Percentiles rank a stretch among this genome's conserved stretches.
These are phyloP conservation scores for Immersiella caudata DNA, from an alignment of 495 filamentous ascomycete species.

Conservation along the genomic window DNA sequence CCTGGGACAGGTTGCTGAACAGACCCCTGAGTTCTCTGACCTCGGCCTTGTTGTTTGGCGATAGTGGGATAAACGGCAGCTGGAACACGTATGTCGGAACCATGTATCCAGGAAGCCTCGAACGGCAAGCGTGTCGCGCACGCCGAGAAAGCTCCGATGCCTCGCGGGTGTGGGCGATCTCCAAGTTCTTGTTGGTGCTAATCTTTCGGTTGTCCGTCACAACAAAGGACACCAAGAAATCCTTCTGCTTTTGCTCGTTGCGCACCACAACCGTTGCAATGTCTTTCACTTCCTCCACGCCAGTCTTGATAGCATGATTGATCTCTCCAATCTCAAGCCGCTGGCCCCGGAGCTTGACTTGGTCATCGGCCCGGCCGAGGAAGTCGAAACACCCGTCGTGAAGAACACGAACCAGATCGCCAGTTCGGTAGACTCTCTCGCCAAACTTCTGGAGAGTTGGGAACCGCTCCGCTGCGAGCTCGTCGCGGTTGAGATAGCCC, in stretches of 20 bases:
- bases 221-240: constrained; percentile 73
- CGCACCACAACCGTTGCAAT: constrained; percentile 66
- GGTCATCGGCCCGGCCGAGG: constrained; percentile 74
- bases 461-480: constrained; percentile 67
- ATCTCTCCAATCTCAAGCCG: constrained; percentile 79
- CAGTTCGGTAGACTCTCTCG: constrained; percentile 71
- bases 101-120: constrained; percentile 72
- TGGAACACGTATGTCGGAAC: constrained; percentile 73
- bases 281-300: constrained; percentile 50
- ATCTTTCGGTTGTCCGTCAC: constrained; percentile 32
- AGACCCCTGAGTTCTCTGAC: constrained; percentile 60
- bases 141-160: constrained; percentile 31
- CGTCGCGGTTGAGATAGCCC: constrained; percentile 79
- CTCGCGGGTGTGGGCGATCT: constrained; percentile 24
- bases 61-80: constrained; percentile 65
- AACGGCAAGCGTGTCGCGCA: constrained; percentile 57
- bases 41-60: constrained; percentile 75
- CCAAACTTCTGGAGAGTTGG: constrained; percentile 54
- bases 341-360: constrained; percentile 79
- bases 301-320: constrained; percentile 62
- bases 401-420: constrained; percentile 74
- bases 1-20: constrained; percentile 59
- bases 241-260: constrained; percentile 62
- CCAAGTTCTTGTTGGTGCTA: background rate
- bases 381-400: constrained; percentile 74